Evolutionary conservation across 805 yeast species (phyloP).

Genomic region (Starmerella davenportii): DNA sequence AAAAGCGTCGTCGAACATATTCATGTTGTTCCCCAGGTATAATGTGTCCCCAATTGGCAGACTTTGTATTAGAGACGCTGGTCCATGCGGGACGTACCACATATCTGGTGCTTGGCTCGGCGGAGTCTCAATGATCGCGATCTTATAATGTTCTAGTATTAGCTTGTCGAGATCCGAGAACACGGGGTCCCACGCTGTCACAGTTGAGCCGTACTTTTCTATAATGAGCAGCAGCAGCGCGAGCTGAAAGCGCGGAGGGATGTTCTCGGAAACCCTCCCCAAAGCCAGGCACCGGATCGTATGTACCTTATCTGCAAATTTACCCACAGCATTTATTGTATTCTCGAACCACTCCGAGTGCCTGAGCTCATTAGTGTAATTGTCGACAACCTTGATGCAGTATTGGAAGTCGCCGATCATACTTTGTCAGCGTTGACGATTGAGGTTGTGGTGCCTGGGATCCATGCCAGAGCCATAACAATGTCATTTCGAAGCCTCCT

Average conservation of each 20-base stretch:
- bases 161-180: slow-evolving; percentile 32
- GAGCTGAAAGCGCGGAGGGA: slow-evolving; percentile 41
- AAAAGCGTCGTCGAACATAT: slow-evolving; percentile 10
- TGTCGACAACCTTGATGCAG: background rate
- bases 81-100: slow-evolving; percentile 63
- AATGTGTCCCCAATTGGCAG: slow-evolving; percentile 9
- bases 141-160: slow-evolving; percentile 20
- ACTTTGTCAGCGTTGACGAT: too few species aligned
- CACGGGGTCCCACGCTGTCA: slow-evolving; percentile 50
- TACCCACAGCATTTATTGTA: background rate
- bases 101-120: slow-evolving; percentile 20
- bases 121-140: slow-evolving; percentile 15
- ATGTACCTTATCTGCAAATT: background rate
- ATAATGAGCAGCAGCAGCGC: slow-evolving; percentile 36
- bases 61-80: slow-evolving; percentile 25
- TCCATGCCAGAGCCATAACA: too few species aligned
- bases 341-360: background rate
- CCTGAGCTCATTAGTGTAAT: background rate
- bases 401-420: background rate
- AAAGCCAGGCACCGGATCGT: slow-evolving; percentile 50
- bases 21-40: slow-evolving; percentile 17
- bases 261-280: slow-evolving; percentile 39
- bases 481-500: too few species aligned
- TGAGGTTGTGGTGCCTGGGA: too few species aligned
- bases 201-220: slow-evolving; percentile 18